Conservation (phyloP, 2,329 filamentous ascomycete genomes). For the Claviceps paspali region DNA sequence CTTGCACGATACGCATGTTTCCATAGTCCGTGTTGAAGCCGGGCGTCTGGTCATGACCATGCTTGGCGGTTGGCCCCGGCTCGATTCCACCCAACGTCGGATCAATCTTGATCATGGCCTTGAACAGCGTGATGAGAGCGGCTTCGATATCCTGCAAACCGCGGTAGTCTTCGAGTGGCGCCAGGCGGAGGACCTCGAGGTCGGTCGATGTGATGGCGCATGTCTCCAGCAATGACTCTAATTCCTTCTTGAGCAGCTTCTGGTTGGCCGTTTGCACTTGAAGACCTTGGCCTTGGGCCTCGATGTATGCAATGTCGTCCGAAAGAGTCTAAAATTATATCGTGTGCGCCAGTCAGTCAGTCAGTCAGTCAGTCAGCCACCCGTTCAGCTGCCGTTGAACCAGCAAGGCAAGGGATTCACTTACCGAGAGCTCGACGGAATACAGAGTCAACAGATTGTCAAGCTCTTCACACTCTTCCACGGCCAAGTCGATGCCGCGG, state of each 20-base stretch:
- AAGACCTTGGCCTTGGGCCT: conserved; percentile 89
- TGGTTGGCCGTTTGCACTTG: conserved; percentile 97
- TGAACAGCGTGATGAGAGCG: conserved; percentile 69
- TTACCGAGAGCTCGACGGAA: conserved; percentile 79
- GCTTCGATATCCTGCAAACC: conserved; percentile 66
- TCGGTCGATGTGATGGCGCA: conserved; percentile 70
- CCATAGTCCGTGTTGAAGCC: conserved; percentile 60
- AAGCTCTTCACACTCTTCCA: conserved; percentile 88
- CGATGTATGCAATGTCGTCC: conserved; percentile 93
- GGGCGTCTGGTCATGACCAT: conserved; percentile 24
- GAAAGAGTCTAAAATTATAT: conserved; percentile 93
- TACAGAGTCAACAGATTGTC: conserved; percentile 91
- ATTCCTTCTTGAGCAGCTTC: conserved; percentile 78
- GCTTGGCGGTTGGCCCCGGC: conserved; percentile 31
- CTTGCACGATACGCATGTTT: conserved; percentile 83
- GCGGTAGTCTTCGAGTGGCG: conserved; percentile 54
- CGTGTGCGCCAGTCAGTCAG: too few relatives aligned
- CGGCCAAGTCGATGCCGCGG: conserved; percentile 71
- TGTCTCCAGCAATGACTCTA: conserved; percentile 77
- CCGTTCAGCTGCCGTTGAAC: too few relatives aligned
- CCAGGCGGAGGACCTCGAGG: conserved; percentile 56
- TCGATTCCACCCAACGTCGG: conserved; percentile 50
- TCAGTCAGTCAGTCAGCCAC: too few relatives aligned
- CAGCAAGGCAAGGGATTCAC: conserved; percentile 17
- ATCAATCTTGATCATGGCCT: conserved; percentile 87